Conservation (phyloP, 257 asterid species). For the Plectranthus barbatus region DNA sequence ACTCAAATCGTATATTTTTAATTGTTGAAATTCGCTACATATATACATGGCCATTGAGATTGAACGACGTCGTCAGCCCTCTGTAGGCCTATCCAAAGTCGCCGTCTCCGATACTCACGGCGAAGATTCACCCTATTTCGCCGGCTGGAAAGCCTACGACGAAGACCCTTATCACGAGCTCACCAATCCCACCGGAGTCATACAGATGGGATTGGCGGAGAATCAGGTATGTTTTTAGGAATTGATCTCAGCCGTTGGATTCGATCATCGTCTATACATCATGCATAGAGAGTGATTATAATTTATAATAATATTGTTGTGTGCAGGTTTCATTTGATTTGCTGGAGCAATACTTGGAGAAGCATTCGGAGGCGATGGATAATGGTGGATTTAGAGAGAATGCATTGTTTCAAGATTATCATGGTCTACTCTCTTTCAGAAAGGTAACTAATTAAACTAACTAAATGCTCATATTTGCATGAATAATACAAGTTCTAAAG, state of each 20-base stretch:
- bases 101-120: constrained; percentile 81
- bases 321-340: constrained; percentile 76
- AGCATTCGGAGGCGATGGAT: constrained; percentile 24
- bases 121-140: constrained; percentile 84
- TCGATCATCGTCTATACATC: neutral
- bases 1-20: too few species aligned
- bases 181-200: constrained; percentile 58
- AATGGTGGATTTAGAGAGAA: constrained; percentile 58
- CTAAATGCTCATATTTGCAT: neutral
- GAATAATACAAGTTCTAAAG: constrained; percentile 1
- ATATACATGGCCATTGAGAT: constrained; percentile 33
- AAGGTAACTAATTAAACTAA: constrained; percentile 26
- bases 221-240: constrained; percentile 42
- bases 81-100: constrained; percentile 44
- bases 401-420: constrained; percentile 90
- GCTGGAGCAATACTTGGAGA: constrained; percentile 59
- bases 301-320: too few species aligned
- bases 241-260: neutral
- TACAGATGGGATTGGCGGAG: constrained; percentile 95
- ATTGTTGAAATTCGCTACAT: too few species aligned
- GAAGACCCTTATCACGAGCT: constrained; percentile 63
- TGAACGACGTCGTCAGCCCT: neutral
- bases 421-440: constrained; percentile 69
- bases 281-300: neutral
- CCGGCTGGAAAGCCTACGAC: constrained; percentile 93